phyloP scores from a whole-genome alignment of 2,329 filamentous ascomycete species.

The Botryotinia calthae region DNA sequence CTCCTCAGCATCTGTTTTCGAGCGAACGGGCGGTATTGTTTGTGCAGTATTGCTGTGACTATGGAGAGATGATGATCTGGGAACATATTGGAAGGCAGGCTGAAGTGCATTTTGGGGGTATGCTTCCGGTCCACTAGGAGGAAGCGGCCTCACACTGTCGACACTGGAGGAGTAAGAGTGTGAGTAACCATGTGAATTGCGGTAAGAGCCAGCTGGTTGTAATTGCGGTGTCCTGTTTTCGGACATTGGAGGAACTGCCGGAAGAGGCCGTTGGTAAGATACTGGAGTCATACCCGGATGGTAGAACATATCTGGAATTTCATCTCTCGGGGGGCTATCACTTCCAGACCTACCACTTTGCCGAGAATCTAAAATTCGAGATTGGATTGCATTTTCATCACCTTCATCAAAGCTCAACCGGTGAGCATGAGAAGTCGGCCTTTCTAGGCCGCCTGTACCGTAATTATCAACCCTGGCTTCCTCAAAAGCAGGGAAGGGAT shows the following conservation, averaged over 20 bases:
- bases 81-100: conserved; percentile 46
- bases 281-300: conserved; percentile 72
- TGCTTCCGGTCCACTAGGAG: conserved; percentile 34
- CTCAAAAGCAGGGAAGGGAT: conserved; percentile 54
- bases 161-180: conserved; percentile 48
- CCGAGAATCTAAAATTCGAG: conserved; percentile 50
- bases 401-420: conserved; percentile 90
- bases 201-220: conserved; percentile 59
- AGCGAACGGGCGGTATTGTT: conserved; percentile 78
- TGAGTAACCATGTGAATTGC: conserved; percentile 46
- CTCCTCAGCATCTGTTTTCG: conserved; percentile 84
- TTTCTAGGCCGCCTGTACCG: conserved; percentile 83
- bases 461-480: conserved; percentile 68
- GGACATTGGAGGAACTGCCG: conserved; percentile 53
- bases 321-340: conserved; percentile 66
- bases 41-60: conserved; percentile 78
- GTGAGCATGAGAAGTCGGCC: conserved; percentile 68
- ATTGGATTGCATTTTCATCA: conserved; percentile 68
- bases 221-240: conserved; percentile 47
- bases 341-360: conserved; percentile 48
- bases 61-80: conserved; percentile 77
- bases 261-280: conserved; percentile 64
- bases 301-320: conserved; percentile 89
- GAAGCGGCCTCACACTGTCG: conserved; percentile 39
- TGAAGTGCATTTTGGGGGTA: conserved; percentile 46